Evolutionary conservation across 345 rosid genomes (phyloP).

Genomic region (Luvunga scandens): DNA sequence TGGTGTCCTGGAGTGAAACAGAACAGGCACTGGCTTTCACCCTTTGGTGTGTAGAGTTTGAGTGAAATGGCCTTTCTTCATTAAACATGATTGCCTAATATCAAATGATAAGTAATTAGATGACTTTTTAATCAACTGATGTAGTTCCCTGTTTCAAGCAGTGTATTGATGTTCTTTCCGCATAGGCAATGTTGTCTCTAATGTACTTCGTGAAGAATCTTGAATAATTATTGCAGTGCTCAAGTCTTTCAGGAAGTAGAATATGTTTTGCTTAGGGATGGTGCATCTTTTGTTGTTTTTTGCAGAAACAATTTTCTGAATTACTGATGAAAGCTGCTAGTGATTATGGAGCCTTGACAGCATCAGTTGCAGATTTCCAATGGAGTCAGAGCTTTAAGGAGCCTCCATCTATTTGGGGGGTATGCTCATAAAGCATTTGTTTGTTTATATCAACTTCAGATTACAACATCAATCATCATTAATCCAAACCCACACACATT

Average conservation of each 20-base stretch:
- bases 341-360: constrained; percentile 93
- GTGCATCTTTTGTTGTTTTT: constrained; percentile 17
- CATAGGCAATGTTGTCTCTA: neutral
- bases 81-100: neutral
- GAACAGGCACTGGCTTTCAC: neutral
- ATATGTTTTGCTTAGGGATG: neutral
- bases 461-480: neutral
- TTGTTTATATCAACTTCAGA: neutral
- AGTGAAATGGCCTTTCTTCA: neutral
- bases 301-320: constrained; percentile 96
- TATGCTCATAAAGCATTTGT: constrained; percentile 32
- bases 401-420: constrained; percentile 98
- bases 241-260: neutral
- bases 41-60: neutral
- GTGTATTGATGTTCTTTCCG: neutral
- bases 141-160: neutral
- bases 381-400: constrained; percentile 99
- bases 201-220: neutral
- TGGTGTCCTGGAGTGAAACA: neutral
- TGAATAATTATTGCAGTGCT: neutral
- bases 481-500: neutral
- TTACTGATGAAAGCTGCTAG: constrained; percentile 96
- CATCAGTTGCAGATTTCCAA: constrained; percentile 85
- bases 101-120: neutral
- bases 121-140: neutral